Conservation (phyloP, 176 grass and related monocot genomes). For the sorghum (Sorghum bicolor) region DNA sequence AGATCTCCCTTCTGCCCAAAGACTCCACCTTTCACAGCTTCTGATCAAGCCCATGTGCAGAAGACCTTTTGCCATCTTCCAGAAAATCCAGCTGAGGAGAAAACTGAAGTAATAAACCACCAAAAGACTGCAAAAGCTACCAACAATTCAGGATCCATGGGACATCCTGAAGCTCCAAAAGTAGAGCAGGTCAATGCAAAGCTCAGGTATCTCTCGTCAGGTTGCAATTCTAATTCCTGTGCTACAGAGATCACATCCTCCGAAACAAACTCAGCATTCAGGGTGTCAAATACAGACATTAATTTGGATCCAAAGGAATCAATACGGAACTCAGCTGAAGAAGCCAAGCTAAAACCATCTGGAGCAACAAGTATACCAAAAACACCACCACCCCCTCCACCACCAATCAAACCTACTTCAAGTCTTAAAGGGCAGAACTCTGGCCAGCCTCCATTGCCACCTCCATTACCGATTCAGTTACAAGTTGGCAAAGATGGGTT, state of each 20-base stretch:
- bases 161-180: background rate
- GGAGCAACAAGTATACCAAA: background rate
- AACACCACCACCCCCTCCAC: conserved; percentile 50
- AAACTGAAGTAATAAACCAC: background rate
- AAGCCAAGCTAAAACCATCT: background rate
- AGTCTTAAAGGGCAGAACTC: conserved; percentile 36
- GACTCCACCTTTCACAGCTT: background rate
- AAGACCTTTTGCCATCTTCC: background rate
- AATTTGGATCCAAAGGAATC: background rate
- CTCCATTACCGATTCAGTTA: conserved; percentile 42
- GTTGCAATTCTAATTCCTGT: background rate
- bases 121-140: background rate
- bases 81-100: background rate
- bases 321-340: conserved; percentile 5
- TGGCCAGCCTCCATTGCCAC: conserved; percentile 31
- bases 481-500: conserved; percentile 41
- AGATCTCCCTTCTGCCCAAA: conserved; percentile 11
- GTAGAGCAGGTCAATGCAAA: background rate
- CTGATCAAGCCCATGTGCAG: background rate
- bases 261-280: background rate
- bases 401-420: conserved; percentile 13
- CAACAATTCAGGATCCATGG: background rate
- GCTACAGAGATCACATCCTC: background rate
- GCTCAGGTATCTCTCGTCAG: background rate
- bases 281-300: background rate